phyloP scores from a whole-genome alignment of 805 yeast genomes.

The Cyberlindnera japonica region DNA sequence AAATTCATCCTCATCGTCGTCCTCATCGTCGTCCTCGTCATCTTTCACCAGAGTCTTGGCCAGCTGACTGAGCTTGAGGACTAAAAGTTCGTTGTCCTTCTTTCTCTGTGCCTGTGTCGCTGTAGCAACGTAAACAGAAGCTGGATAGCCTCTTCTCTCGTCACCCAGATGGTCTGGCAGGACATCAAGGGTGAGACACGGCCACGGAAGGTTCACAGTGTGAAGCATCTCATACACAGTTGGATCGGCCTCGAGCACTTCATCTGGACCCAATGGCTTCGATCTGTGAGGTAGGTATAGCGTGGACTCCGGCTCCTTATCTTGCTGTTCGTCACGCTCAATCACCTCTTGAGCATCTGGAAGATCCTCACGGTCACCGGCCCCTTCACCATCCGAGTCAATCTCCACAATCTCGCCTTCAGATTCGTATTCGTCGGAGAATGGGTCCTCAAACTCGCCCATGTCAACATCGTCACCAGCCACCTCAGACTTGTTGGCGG shows the following conservation, averaged over 20 bases:
- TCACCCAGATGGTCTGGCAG: constrained; percentile 82
- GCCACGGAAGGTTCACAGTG: constrained; percentile 93
- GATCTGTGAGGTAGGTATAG: constrained; percentile 86
- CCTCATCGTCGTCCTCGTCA: constrained; percentile 71
- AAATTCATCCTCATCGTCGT: constrained; percentile 66
- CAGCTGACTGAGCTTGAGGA: constrained; percentile 78
- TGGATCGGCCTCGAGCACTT: constrained; percentile 94
- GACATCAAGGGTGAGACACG: constrained; percentile 87
- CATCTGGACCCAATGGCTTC: constrained; percentile 90
- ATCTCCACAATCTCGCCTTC: constrained; percentile 85
- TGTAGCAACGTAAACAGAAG: constrained; percentile 77
- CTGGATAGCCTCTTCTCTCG: constrained; percentile 89
- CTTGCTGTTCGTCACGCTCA: constrained; percentile 36
- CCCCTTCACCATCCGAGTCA: constrained; percentile 49
- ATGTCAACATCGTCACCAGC: constrained; percentile 48
- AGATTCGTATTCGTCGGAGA: constrained; percentile 89
- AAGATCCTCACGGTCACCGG: constrained; percentile 30
- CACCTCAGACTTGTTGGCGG: constrained; percentile 27
- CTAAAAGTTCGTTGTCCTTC: constrained; percentile 84
- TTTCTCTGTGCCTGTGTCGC: constrained; percentile 90
- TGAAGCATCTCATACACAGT: constrained; percentile 95
- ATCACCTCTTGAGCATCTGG: constrained; percentile 33
- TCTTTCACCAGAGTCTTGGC: constrained; percentile 84
- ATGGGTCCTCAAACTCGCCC: constrained; percentile 86
- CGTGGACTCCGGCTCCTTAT: constrained; percentile 37